Evolutionary conservation across 768 basidiomycete species (phyloP).

Genomic region (Mycena epipterygia): DNA sequence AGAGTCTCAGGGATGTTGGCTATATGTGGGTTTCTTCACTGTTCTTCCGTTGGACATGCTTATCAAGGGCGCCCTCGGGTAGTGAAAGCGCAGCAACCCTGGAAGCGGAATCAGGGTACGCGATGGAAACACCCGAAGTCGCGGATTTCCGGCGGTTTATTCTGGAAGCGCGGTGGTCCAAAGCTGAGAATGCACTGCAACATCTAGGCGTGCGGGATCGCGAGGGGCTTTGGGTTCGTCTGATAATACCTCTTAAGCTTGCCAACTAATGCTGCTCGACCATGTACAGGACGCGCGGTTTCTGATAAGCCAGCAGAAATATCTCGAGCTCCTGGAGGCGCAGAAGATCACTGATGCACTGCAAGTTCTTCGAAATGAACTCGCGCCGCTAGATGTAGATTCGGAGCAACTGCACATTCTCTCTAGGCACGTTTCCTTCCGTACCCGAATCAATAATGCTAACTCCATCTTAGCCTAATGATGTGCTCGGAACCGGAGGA

Average conservation of each 20-base stretch:
- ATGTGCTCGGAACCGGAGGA: constrained; percentile 94
- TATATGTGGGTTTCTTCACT: constrained; percentile 64
- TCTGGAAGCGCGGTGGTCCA: constrained; percentile 83
- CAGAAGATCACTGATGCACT: constrained; percentile 86
- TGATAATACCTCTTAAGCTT: constrained; percentile 9
- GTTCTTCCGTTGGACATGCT: constrained; percentile 13
- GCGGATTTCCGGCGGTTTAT: constrained; percentile 86
- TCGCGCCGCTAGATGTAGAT: constrained; percentile 86
- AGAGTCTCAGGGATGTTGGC: constrained; percentile 91
- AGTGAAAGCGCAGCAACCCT: constrained; percentile 92
- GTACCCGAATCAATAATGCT: constrained; percentile 27
- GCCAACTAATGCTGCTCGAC: constrained; percentile 16
- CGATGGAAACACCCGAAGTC: constrained; percentile 84
- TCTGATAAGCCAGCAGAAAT: constrained; percentile 95
- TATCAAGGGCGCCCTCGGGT: constrained; percentile 34
- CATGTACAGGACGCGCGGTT: constrained; percentile 80
- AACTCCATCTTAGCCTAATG: constrained; percentile 71
- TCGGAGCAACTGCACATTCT: constrained; percentile 87
- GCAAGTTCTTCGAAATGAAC: constrained; percentile 87
- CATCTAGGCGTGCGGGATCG: constrained; percentile 78
- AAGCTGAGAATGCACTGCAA: constrained; percentile 78
- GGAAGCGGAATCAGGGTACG: constrained; percentile 94
- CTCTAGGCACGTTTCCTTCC: constrained; percentile 74
- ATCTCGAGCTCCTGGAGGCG: constrained; percentile 90
- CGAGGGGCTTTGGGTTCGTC: constrained; percentile 77